Evolutionary conservation across 176 grass and related monocot species (phyloP), one percentile per base, ranked within the genome.

Genomic region (Poa annua): DNA sequence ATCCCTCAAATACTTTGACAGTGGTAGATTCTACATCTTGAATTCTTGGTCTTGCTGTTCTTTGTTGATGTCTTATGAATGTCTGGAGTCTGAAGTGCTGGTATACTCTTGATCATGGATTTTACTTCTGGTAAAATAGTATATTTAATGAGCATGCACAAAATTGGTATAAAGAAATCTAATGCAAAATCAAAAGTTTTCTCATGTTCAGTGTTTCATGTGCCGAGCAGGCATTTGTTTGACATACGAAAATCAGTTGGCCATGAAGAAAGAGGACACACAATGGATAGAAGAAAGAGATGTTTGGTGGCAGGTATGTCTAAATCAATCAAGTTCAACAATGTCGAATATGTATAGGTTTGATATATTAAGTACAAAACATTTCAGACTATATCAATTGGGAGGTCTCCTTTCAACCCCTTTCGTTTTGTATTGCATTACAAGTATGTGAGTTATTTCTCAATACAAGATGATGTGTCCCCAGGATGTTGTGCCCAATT

Each of bases 261-360:
- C 93, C 24, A 78, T 92, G 89, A 92, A 85, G 69, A 99, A 86
- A 86, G 91, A 93, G 78, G 91, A 85, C 44, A 99, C 93, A 35
- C 85, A 81, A 78, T 99, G 93, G 91, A 85, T 81, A 76, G 25
- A 59, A 35, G 91, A 83, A 82, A 92, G 91, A 84, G 96, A 99
- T 84, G 74, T 99, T 71, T 99, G 96, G 96, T 99, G 96, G 91
- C 91, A 99, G 96, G 94, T 93, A 76, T 66, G 22, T 81, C 53
- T 12, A 65, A 78, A 64, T 35, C 24, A 47, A 82, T 16, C 17
- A 77, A 76, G 34, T 79, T 75, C 11, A 69, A 81, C 55, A 49
- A 8, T 85, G 7, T 60, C 7, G 7, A 14, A 75, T 64, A 15
- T 16, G 32, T 77, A 26, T 54, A 53, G 16, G 49, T 41, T 56